Percentiles rank a stretch among this genome's conserved stretches.
These are phyloP conservation scores for Eremochloa ophiuroides DNA, from an alignment of 176 grass and related monocot species.

Conservation along the genomic window DNA sequence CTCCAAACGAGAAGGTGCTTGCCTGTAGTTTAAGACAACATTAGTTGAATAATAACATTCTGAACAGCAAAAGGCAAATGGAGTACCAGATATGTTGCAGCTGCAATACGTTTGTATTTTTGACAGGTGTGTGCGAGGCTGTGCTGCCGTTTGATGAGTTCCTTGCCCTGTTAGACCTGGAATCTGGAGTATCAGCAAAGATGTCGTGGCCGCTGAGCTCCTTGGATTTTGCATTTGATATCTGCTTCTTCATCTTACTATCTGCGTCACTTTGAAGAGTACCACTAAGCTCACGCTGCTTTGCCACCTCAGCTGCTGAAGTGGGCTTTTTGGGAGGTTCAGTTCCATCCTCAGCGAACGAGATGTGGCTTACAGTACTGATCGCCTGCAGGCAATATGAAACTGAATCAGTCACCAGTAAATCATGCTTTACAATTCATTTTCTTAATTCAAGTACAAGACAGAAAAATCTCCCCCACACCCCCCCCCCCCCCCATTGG, in stretches of 20 bases:
- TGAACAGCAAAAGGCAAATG: neutral
- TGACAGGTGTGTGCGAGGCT: constrained; percentile 31
- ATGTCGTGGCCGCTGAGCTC: constrained; percentile 79
- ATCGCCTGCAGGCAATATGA: constrained; percentile 45
- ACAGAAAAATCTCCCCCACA: neutral
- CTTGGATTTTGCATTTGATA: constrained; percentile 84
- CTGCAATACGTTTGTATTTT: constrained; percentile 35
- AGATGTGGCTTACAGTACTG: constrained; percentile 82
- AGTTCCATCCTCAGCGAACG: constrained; percentile 66
- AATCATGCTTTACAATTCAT: neutral
- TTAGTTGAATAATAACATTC: constrained; percentile 4
- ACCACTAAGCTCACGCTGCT: constrained; percentile 88
- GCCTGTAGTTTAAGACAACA: constrained; percentile 24
- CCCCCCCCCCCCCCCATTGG: too few species aligned
- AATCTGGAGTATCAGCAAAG: constrained; percentile 63
- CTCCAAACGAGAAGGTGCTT: constrained; percentile 69
- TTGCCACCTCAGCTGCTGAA: constrained; percentile 78
- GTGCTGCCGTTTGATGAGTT: constrained; percentile 36
- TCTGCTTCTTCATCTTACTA: constrained; percentile 48
- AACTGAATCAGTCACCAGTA: neutral
- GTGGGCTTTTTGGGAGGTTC: constrained; percentile 77
- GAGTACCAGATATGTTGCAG: neutral
- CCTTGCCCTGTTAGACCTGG: constrained; percentile 35
- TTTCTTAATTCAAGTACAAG: neutral
- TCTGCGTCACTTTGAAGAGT: constrained; percentile 48